Conservation (phyloP, 2,329 filamentous ascomycete genomes). For the Stagonosporopsis vannaccii region DNA sequence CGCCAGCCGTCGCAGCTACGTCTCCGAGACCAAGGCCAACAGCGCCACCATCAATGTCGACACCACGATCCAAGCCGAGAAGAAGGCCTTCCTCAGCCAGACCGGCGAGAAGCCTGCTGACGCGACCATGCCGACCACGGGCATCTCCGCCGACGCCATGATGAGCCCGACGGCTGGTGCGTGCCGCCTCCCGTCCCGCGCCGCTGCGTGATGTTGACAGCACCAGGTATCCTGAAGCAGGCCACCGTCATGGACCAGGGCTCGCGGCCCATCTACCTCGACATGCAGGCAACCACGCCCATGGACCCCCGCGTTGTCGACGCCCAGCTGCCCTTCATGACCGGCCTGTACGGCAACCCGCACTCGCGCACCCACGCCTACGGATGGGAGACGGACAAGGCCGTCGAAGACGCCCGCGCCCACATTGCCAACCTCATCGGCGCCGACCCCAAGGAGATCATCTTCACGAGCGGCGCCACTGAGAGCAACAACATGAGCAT, state of each 20-base stretch:
- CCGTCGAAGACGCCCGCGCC: conserved; percentile 83
- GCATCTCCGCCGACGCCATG: conserved; percentile 68
- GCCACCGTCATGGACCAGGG: conserved; percentile 93
- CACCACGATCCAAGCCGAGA: conserved; percentile 84
- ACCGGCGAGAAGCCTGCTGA: conserved; percentile 62
- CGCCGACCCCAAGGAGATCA: conserved; percentile 96
- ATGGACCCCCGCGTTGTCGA: conserved; percentile 94
- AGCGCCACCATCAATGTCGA: conserved; percentile 83
- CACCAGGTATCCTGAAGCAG: conserved; percentile 80
- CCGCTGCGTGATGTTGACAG: conserved; percentile 25
- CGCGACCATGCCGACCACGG: conserved; percentile 67
- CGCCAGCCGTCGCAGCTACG: conserved; percentile 70
- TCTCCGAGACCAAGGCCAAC: conserved; percentile 81
- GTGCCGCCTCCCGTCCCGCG: conserved; percentile 8
- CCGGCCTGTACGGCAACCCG: conserved; percentile 93
- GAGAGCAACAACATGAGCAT: conserved; percentile 99
- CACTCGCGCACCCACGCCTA: conserved; percentile 98
- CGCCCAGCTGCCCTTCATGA: conserved; percentile 94
- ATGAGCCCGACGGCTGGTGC: conserved; percentile 81
- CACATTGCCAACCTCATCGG: conserved; percentile 88
- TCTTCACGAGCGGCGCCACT: conserved; percentile 97
- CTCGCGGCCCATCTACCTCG: conserved; percentile 92
- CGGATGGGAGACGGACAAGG: conserved; percentile 97
- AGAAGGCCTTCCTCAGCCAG: conserved; percentile 74
- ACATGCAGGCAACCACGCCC: conserved; percentile 97